Base-by-base conservation (phyloP, 2,329 filamentous ascomycete species). In the Cordyceps fumosorosea region DNA sequence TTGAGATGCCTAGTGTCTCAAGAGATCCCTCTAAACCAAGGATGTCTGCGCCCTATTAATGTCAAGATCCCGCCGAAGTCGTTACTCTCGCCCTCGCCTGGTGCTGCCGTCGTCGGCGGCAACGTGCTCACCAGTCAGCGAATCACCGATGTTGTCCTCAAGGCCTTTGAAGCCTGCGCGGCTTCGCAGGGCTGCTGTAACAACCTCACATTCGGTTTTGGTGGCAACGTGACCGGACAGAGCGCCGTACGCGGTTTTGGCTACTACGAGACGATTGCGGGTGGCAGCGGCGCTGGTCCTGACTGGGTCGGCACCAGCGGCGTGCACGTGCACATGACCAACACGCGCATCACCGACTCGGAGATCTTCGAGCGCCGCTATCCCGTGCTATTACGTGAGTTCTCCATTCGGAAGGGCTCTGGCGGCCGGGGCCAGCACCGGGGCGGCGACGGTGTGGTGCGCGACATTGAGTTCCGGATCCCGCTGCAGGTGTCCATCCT, bases 21-120 rank as follows among this genome's bases (percentile, higher is more conserved):
- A 68, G 90, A 93, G 65, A 93, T 95, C 8, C 90, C 90, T 0
- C 78, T 95, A 3, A 95, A 95, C 72, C 90, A 95, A 73, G 90
- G 90, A 64, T 93, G 90, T 64, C 76, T 93, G 26, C 86, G 85
- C 63, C 90, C 90, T 0, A 89, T 93, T 65, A 81, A 85, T 64
- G 89, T 93, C 71, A 83, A 82, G 63, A 91, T 93, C 24, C 89
- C 89, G 0, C 82, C 84, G 5, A 85, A 85, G 65, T 89, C 85
- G 7, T 89, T 93, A 72, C 80, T 95, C 6, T 89, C 86, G 0
- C 90, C 90, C 0, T 90, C 87, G 0, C 88, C 89, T 65, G 86
- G 85, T 29, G 90, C 90, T 0, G 90, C 90, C 0, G 90, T 93
- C 0, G 90, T 93, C 0, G 90, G 90, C 37, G 90, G 90, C 47